Conservation (phyloP, 2,329 filamentous ascomycete species). For the Ascochyta viciae-villosae region DNA sequence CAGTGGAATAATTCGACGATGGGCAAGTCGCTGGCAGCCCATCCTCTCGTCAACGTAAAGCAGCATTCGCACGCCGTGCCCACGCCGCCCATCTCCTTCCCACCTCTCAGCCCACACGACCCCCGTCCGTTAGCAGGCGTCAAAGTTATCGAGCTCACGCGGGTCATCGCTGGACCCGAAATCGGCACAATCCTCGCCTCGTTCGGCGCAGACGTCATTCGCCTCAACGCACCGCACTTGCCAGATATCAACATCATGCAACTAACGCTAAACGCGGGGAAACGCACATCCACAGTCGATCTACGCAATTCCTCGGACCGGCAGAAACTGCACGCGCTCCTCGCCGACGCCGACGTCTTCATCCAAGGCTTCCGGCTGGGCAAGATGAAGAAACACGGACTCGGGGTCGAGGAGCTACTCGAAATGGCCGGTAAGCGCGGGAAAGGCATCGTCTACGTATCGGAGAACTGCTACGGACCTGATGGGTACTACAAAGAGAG, state of each 20-base stretch:
- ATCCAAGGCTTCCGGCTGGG: slow-evolving; percentile 60
- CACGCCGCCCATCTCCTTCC: slow-evolving; percentile 34
- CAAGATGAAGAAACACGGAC: slow-evolving; percentile 52
- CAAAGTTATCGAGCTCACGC: slow-evolving; percentile 46
- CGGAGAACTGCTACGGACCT: slow-evolving; percentile 61
- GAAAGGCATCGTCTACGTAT: slow-evolving; percentile 57
- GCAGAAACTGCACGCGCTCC: slow-evolving; percentile 47
- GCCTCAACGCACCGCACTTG: slow-evolving; percentile 49
- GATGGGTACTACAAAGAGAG: slow-evolving; percentile 55
- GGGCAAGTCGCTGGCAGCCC: slow-evolving; percentile 51
- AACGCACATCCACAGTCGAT: slow-evolving; percentile 54
- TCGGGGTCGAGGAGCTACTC: slow-evolving; percentile 52
- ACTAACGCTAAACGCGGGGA: slow-evolving; percentile 51
- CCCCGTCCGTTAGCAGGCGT: slow-evolving; percentile 51
- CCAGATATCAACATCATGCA: slow-evolving; percentile 45
- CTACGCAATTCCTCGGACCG: slow-evolving; percentile 45
- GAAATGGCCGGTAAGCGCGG: slow-evolving; percentile 50
- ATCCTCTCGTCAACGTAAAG: slow-evolving; percentile 53
- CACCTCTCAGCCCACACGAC: slow-evolving; percentile 35
- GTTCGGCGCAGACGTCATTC: slow-evolving; percentile 54
- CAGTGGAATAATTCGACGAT: slow-evolving; percentile 55
- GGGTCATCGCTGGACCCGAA: slow-evolving; percentile 52
- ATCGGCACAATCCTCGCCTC: slow-evolving; percentile 48
- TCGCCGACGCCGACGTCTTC: slow-evolving; percentile 59
- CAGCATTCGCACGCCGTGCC: slow-evolving; percentile 40